Evolutionary conservation across 2,329 filamentous ascomycete species (phyloP).

Genomic region (Pseudopyrenochaeta lycopersici): DNA sequence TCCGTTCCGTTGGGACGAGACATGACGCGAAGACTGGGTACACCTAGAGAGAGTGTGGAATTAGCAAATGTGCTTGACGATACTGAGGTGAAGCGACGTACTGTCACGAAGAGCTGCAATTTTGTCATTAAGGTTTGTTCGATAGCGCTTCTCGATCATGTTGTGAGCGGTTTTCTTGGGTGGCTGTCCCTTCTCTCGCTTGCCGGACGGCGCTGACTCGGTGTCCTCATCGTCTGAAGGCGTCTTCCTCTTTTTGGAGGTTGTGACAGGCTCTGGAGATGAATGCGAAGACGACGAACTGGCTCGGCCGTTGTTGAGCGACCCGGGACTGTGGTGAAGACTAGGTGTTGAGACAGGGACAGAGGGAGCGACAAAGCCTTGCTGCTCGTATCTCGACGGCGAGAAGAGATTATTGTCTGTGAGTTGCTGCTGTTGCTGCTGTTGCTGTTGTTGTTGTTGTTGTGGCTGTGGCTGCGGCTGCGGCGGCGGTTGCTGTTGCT

Average conservation of each 20-base stretch:
- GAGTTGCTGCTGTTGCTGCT: slow-evolving; percentile 30
- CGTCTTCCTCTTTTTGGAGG: slow-evolving; percentile 51
- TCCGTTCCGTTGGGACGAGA: slow-evolving; percentile 67
- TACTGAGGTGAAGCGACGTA: slow-evolving; percentile 6
- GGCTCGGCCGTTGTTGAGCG: slow-evolving; percentile 41
- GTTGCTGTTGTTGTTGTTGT: neutral
- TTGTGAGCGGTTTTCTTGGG: slow-evolving; percentile 96
- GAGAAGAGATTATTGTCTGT: slow-evolving; percentile 38
- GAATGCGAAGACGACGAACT: slow-evolving; percentile 62
- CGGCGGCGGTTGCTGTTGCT: slow-evolving; percentile 10
- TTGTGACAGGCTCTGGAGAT: slow-evolving; percentile 65
- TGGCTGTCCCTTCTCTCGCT: slow-evolving; percentile 64
- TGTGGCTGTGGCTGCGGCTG: slow-evolving; percentile 31
- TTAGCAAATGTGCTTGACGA: neutral
- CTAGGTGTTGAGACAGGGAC: slow-evolving; percentile 46
- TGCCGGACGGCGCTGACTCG: slow-evolving; percentile 59
- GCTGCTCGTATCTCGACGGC: slow-evolving; percentile 36
- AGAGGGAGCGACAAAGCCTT: slow-evolving; percentile 26
- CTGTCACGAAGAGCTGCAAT: slow-evolving; percentile 92
- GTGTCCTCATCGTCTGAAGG: slow-evolving; percentile 65
- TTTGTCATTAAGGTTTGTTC: slow-evolving; percentile 96
- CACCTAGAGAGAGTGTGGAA: slow-evolving; percentile 45
- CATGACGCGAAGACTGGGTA: slow-evolving; percentile 88
- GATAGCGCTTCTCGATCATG: slow-evolving; percentile 97
- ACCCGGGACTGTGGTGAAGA: slow-evolving; percentile 49